Percentiles rank a stretch among this genome's conserved stretches.
These are phyloP conservation scores for Pleurotus tuber-regium DNA, from an alignment of 768 basidiomycete species.

Conservation along the genomic window DNA sequence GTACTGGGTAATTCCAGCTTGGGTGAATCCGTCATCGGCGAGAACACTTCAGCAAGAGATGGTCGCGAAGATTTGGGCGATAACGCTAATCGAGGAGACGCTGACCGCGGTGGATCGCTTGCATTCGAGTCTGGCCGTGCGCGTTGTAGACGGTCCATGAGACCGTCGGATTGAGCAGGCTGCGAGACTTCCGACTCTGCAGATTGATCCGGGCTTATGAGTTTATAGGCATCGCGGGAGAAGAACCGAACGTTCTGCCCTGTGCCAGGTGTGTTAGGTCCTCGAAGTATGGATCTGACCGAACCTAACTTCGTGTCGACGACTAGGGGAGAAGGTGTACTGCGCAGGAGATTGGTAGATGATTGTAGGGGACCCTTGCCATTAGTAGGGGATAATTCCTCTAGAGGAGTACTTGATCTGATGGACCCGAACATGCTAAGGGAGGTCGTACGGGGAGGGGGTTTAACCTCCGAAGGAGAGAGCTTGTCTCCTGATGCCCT, in stretches of 20 bases:
- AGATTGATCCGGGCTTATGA: conserved; percentile 65
- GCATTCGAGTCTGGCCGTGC: conserved; percentile 21
- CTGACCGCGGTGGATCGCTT: conserved; percentile 24
- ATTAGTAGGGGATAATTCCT: conserved; percentile 15
- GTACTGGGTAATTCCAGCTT: conserved; percentile 38
- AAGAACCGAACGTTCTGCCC: conserved; percentile 82
- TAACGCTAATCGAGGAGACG: conserved; percentile 29
- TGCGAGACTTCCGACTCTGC: conserved; percentile 35
- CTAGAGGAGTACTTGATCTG: conserved; percentile 12
- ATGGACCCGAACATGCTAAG: conserved; percentile 7
- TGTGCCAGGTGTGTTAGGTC: conserved; percentile 68
- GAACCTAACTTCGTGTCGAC: conserved; percentile 45
- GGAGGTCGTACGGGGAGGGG: conserved; percentile 1
- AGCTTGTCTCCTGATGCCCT: background rate
- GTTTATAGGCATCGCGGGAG: conserved; percentile 63
- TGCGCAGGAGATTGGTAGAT: conserved; percentile 15
- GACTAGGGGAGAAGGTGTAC: conserved; percentile 31
- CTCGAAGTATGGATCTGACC: conserved; percentile 70
- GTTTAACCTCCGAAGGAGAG: background rate
- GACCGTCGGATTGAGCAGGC: conserved; percentile 23
- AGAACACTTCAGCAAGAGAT: conserved; percentile 49
- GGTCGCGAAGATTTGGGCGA: conserved; percentile 39
- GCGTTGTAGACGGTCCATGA: conserved; percentile 31
- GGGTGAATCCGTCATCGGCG: conserved; percentile 25
- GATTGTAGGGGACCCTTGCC: conserved; percentile 11